phyloP scores from a whole-genome alignment of 2,329 filamentous ascomycete genomes.

The Pseudocercospora musae region DNA sequence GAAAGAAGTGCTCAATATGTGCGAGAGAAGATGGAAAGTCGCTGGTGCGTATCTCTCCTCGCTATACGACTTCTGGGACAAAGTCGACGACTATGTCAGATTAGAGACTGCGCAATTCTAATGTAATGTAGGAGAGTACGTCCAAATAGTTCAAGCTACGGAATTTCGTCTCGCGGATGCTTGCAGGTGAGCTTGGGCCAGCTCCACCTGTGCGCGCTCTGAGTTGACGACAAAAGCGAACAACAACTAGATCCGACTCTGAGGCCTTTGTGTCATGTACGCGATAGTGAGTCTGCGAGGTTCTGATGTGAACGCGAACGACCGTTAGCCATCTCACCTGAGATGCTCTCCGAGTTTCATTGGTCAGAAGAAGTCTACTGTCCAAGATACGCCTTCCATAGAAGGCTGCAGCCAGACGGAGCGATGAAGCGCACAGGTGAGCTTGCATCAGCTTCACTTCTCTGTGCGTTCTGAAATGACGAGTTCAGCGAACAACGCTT shows the following conservation, averaged over 20 bases:
- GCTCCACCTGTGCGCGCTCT: too few species aligned
- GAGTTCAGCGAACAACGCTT: constrained; percentile 1
- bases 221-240: constrained; percentile 1
- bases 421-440: constrained; percentile 14
- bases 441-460: not conserved
- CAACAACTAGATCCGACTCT: constrained; percentile 4
- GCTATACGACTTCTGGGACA: constrained; percentile 12
- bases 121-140: constrained; percentile 20
- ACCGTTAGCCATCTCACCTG: too few species aligned
- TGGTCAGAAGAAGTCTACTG: too few species aligned
- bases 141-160: constrained; percentile 23
- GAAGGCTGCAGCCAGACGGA: too few species aligned
- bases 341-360: too few species aligned
- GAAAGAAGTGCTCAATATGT: constrained; percentile 25
- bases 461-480: not conserved
- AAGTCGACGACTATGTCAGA: not conserved
- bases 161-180: constrained; percentile 22
- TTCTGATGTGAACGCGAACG: not conserved
- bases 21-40: constrained; percentile 26
- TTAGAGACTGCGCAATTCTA: not conserved
- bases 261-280: constrained; percentile 1
- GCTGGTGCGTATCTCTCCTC: constrained; percentile 26
- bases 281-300: not conserved
- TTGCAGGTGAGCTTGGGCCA: constrained; percentile 11
- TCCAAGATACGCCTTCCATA: too few species aligned